A percentile compares a stretch with the other conserved stretches of the same genome.
These are phyloP conservation scores for Ceratobasidium sp. DNA, from an alignment of 1,284 basidiomycete genomes.

Conservation along the genomic window DNA sequence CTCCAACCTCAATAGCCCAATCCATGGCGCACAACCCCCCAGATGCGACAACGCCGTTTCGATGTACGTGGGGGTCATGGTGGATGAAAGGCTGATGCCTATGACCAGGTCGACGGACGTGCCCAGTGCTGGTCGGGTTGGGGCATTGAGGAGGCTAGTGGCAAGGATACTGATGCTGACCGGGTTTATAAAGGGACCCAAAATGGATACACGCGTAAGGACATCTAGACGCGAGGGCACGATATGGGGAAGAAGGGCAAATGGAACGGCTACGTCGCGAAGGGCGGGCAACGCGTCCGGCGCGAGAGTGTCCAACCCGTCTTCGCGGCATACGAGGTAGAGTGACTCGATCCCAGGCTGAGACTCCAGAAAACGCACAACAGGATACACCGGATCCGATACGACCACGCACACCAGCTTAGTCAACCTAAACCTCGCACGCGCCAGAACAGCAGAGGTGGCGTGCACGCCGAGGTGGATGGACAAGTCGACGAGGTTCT, in stretches of 20 bases:
- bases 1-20: conserved; percentile 16
- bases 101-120: not conserved
- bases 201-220: not conserved
- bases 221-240: not conserved
- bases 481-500: conserved; percentile 6
- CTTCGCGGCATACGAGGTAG: not conserved
- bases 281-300: conserved; percentile 22
- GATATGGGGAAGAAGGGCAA: not conserved
- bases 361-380: conserved; percentile 12
- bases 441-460: not conserved
- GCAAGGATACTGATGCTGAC: not conserved
- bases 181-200: not conserved
- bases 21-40: not conserved
- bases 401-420: not conserved
- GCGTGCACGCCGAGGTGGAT: not conserved
- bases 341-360: conserved; percentile 15
- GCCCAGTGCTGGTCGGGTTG: not conserved
- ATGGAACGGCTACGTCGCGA: not conserved
- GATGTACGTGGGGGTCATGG: too few relatives aligned
- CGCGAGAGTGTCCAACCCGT: not conserved
- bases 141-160: not conserved
- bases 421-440: not conserved
- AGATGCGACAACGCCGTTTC: not conserved
- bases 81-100: not conserved
- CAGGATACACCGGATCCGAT: not conserved